phyloP scores from a whole-genome alignment of 139 green algal genomes.

The Asterochloris sp. region DNA sequence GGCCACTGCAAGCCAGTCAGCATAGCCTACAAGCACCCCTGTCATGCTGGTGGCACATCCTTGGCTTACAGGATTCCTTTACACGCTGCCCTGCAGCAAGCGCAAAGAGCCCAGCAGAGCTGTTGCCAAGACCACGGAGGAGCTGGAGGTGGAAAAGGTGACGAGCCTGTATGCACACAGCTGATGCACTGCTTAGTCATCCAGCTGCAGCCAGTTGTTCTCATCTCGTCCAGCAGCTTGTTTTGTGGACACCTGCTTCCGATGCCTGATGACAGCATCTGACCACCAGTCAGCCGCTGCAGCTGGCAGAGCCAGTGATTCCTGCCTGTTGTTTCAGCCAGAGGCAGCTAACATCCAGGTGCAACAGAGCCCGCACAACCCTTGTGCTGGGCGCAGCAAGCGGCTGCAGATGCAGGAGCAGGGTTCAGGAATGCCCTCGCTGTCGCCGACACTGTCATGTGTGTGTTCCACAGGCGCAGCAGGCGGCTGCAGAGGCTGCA shows the following conservation, averaged over 20 bases:
- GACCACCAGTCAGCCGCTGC: neutral
- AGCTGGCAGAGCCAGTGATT: neutral
- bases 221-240: neutral
- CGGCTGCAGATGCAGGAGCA: neutral
- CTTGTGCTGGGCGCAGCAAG: neutral
- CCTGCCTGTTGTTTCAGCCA: neutral
- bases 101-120: no score
- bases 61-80: neutral
- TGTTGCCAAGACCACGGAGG: constrained; percentile 45
- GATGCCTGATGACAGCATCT: neutral
- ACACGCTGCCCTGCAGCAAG: neutral
- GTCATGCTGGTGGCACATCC: no score
- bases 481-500: constrained; percentile 26
- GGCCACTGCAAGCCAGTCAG: no score
- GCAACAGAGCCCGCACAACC: neutral
- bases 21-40: no score
- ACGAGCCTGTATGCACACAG: neutral
- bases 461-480: constrained; percentile 41
- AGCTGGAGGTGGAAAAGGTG: constrained; percentile 48
- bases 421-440: neutral
- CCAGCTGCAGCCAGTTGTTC: neutral
- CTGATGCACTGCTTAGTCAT: constrained; percentile 33
- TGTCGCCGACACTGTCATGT: neutral
- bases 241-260: neutral
- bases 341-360: no score